These are phyloP conservation scores for Pseudopithomyces chartarum DNA, from an alignment of 2,329 filamentous ascomycete species.

Conservation along the genomic window DNA sequence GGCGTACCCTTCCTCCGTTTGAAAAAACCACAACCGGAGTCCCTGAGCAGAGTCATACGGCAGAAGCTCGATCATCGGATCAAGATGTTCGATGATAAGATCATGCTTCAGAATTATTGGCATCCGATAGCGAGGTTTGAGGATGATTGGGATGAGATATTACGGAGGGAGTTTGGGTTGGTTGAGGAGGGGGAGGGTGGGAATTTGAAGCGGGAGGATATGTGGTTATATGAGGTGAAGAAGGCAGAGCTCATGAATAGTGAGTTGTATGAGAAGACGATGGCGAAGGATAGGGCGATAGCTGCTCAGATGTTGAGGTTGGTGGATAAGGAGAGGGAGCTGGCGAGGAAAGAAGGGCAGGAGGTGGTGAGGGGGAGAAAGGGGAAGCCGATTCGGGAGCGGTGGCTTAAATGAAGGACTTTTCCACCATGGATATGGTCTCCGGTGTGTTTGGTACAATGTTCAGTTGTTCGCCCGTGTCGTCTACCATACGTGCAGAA, in stretches of 20 bases:
- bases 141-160: constrained; percentile 55
- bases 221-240: constrained; percentile 39
- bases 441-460: neutral
- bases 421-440: neutral
- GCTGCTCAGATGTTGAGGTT: constrained; percentile 52
- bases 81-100: constrained; percentile 45
- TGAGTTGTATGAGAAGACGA: constrained; percentile 20
- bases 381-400: constrained; percentile 23
- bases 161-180: constrained; percentile 34
- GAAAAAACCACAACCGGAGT: constrained; percentile 66
- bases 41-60: constrained; percentile 63
- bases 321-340: constrained; percentile 53
- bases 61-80: constrained; percentile 56
- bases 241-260: constrained; percentile 23
- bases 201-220: constrained; percentile 18
- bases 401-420: constrained; percentile 9
- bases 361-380: constrained; percentile 34
- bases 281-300: constrained; percentile 36
- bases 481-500: neutral
- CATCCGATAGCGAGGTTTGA: constrained; percentile 48
- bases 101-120: constrained; percentile 51
- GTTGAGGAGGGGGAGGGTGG: constrained; percentile 11
- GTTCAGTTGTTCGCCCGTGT: neutral
- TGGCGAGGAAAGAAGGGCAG: constrained; percentile 48
- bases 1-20: constrained; percentile 69